phyloP scores from a whole-genome alignment of 305 asterid species.

The Fraxinus floribunda region DNA sequence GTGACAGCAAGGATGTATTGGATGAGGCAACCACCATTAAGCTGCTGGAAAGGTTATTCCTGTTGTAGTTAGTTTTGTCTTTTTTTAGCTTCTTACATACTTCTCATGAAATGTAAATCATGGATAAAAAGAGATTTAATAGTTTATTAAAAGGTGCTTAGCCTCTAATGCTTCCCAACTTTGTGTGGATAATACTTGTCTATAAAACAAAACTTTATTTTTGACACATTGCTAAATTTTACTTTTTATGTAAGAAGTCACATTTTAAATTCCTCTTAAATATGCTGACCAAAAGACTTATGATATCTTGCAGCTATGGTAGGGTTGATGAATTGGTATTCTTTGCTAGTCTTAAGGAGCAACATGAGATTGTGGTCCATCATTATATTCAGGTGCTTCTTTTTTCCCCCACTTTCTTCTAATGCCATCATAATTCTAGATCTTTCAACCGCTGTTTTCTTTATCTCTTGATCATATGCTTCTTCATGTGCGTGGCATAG shows the following conservation, averaged over 20 bases:
- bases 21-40: conserved; percentile 97
- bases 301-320: conserved; percentile 69
- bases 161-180: conserved; percentile 20
- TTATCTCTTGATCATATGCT: conserved; percentile 16
- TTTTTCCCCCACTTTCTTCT: conserved; percentile 21
- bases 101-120: conserved; percentile 15
- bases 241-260: conserved; percentile 17
- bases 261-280: neutral
- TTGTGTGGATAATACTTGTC: conserved; percentile 14
- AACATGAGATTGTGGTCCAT: conserved; percentile 85
- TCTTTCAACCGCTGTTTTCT: conserved; percentile 10
- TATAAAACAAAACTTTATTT: neutral
- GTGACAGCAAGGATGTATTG: conserved; percentile 92
- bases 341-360: conserved; percentile 94
- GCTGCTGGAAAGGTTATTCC: conserved; percentile 76
- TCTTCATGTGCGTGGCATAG: conserved; percentile 17
- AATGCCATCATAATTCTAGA: conserved; percentile 11
- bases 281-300: conserved; percentile 11
- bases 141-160: neutral
- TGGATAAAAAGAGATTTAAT: neutral
- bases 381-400: conserved; percentile 86
- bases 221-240: conserved; percentile 21
- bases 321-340: conserved; percentile 97
- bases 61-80: conserved; percentile 22
- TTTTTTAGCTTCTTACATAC: neutral